A percentile compares a stretch with the other conserved stretches of the same genome.
Evolutionary conservation across 495 filamentous ascomycete genomes (phyloP).

Genomic region (Bryoglossum gracile): DNA sequence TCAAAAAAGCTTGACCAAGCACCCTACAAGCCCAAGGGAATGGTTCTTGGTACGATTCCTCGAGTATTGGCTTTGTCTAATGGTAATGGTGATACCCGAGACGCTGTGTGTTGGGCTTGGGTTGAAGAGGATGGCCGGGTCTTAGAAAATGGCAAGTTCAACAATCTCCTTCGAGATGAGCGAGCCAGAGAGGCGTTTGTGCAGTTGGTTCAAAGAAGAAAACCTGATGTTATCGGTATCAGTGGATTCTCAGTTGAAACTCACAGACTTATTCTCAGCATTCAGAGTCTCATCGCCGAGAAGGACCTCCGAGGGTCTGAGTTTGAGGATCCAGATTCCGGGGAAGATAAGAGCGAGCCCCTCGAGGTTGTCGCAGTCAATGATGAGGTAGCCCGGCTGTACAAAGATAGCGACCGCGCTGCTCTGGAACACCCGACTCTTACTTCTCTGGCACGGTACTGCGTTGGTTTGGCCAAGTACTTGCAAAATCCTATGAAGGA

Average conservation of each 20-base stretch:
- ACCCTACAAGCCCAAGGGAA: constrained; percentile 90
- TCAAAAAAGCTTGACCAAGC: constrained; percentile 87
- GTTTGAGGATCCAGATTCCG: constrained; percentile 54
- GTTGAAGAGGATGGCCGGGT: constrained; percentile 89
- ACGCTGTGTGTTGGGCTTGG: constrained; percentile 85
- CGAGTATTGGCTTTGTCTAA: constrained; percentile 81
- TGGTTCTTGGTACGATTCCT: constrained; percentile 79
- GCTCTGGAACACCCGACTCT: constrained; percentile 72
- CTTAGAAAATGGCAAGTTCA: constrained; percentile 79
- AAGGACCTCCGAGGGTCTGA: constrained; percentile 67
- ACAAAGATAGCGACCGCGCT: constrained; percentile 84
- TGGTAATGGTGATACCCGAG: constrained; percentile 66
- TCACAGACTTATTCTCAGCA: constrained; percentile 68
- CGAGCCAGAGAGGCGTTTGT: constrained; percentile 56
- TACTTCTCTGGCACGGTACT: constrained; percentile 72
- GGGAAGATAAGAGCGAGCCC: constrained; percentile 60
- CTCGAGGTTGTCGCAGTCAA: constrained; percentile 89
- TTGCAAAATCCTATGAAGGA: constrained; percentile 92
- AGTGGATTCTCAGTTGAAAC: constrained; percentile 89
- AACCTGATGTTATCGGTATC: constrained; percentile 84
- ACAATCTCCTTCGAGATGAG: constrained; percentile 68
- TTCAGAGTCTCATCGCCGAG: constrained; percentile 67
- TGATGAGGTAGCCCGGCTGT: constrained; percentile 90
- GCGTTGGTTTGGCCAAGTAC: constrained; percentile 80
- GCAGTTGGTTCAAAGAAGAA: constrained; percentile 63